These are phyloP conservation scores for Aspergillus eucalypticola DNA, from an alignment of 2,329 filamentous ascomycete species.

Conservation along the genomic window DNA sequence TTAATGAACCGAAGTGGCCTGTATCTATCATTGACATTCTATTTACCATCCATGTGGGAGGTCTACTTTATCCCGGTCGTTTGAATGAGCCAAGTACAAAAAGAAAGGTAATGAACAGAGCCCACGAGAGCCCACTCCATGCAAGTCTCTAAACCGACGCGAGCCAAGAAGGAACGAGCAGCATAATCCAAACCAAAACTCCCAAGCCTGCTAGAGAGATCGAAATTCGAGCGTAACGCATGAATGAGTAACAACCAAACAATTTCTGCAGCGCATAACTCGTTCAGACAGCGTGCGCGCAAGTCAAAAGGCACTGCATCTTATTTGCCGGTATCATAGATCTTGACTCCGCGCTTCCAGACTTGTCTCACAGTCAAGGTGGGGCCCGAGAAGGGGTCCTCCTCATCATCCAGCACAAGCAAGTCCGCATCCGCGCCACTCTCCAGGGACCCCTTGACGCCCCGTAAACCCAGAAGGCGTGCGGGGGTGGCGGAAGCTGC, in stretches of 20 bases:
- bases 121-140: neutral
- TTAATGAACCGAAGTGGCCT: neutral
- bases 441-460: slow-evolving; percentile 42
- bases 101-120: no score
- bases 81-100: neutral
- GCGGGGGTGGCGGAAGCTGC: slow-evolving; percentile 45
- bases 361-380: slow-evolving; percentile 44
- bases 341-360: slow-evolving; percentile 46
- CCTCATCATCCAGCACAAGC: slow-evolving; percentile 39
- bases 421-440: slow-evolving; percentile 46
- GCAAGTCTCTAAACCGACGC: neutral
- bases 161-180: neutral
- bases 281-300: neutral
- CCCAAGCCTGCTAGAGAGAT: neutral
- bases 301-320: neutral
- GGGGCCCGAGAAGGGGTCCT: slow-evolving; percentile 32
- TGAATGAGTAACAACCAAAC: neutral
- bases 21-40: neutral
- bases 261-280: neutral
- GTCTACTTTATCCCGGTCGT: neutral
- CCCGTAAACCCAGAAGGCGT: slow-evolving; percentile 40
- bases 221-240: neutral
- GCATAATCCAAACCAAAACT: neutral
- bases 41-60: neutral
- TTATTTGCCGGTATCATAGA: slow-evolving; percentile 39